Conservation (phyloP, 1,139 yeast species). For the Yamadazyma songkhlaensis region DNA sequence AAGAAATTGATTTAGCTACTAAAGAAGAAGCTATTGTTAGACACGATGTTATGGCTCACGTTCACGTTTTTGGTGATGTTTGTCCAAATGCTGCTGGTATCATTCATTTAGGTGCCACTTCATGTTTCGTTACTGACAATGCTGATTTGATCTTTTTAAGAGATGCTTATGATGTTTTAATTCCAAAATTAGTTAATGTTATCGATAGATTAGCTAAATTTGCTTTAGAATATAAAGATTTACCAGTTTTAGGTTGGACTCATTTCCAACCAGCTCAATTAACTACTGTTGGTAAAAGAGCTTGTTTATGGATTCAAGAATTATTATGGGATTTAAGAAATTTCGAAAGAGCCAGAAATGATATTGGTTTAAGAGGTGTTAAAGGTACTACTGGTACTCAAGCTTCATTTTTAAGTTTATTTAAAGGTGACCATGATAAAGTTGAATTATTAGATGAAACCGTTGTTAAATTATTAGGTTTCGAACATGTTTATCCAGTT, state of each 20-base stretch:
- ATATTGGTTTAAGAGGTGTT: slow-evolving; percentile 95
- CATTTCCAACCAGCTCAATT: slow-evolving; percentile 99
- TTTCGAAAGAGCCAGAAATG: slow-evolving; percentile 93
- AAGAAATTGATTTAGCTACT: slow-evolving; percentile 84
- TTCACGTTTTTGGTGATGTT: slow-evolving; percentile 87
- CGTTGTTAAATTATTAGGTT: slow-evolving; percentile 90
- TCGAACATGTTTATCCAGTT: slow-evolving; percentile 92
- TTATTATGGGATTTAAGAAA: slow-evolving; percentile 97
- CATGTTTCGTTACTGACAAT: slow-evolving; percentile 96
- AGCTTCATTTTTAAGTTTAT: slow-evolving; percentile 89
- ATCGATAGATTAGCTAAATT: slow-evolving; percentile 85
- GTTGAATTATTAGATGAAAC: slow-evolving; percentile 89
- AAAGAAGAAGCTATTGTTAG: slow-evolving; percentile 96
- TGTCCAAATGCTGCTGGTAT: slow-evolving; percentile 98
- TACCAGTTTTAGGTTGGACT: slow-evolving; percentile 98
- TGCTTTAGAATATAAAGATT: slow-evolving; percentile 87
- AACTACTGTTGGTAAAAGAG: slow-evolving; percentile 98
- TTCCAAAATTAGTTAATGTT: slow-evolving; percentile 94
- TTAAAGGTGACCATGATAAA: slow-evolving; percentile 96
- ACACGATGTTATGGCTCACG: slow-evolving; percentile 99
- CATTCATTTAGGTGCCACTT: slow-evolving; percentile 97
- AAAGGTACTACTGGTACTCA: slow-evolving; percentile 99
- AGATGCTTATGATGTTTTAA: slow-evolving; percentile 89
- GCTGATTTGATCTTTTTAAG: slow-evolving; percentile 96
- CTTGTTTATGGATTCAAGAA: slow-evolving; percentile 97